Base-by-base conservation (phyloP, 768 basidiomycete species). In the Pleurotus salmoneostramineus region DNA sequence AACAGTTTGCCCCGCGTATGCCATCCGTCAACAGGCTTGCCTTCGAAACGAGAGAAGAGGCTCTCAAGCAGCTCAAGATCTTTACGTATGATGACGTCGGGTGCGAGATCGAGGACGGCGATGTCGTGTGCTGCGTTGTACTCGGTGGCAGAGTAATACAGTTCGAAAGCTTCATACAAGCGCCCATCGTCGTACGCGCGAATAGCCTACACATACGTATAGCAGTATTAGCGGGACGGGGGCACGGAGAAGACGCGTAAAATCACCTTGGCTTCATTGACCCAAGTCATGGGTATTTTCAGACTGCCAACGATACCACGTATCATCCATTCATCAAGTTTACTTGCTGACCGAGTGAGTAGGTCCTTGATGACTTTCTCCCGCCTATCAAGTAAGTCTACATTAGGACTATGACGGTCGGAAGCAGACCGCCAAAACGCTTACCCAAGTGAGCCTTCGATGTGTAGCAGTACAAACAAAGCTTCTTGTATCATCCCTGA, bases 401-500 rank as follows among this genome's bases (percentile, higher is more conserved):
- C 17, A 44, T 11, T 58, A 32, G 35, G n/a, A 35, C 31, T 64
- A 5, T 51, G 49, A 32, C 21, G 31, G 21, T 56, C 43, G 8
- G 69, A 60, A 49, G 15, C 45, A 61, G 36, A 2, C n/a, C 14
- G 52, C 79, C 45, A 61, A 86, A 83, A 63, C 21, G 71, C 88
- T 59, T 64, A 95, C 95, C 91, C 89, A 21, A 78, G 76, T 14
- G 86, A 80, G 17, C 87, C 84, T 68, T 96, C 91, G 7, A 98
- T 73, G 69, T 98, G 95, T 56, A 98, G 74, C 58, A 97, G 74
- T 3, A 98, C 92, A 66, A 98, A 98, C 2, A 83, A 80, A 4
- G 94, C 90, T 71, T 93, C 91, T 65, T 92, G 87, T 64, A 95
- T 81, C 79, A 89, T 78, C 14, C 88, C 93, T 57, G 83, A 72